Evolutionary conservation across 1,284 basidiomycete genomes (phyloP).

Genomic region (Malassezia nana): DNA sequence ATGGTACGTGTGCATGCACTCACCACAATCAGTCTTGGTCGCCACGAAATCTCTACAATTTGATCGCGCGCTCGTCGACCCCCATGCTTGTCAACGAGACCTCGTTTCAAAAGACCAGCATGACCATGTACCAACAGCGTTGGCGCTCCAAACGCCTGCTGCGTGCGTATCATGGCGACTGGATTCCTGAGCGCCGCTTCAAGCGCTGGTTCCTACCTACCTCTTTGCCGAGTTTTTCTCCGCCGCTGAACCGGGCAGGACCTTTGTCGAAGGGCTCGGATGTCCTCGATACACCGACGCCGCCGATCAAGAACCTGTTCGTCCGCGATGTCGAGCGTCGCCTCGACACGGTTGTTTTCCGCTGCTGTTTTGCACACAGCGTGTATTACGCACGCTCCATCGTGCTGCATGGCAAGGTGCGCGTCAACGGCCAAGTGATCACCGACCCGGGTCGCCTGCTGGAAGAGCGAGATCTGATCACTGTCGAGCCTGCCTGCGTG

Average conservation of each 20-base stretch:
- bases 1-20: conserved; percentile 26
- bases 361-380: conserved; percentile 78
- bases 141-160: conserved; percentile 82
- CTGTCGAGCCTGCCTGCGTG: conserved; percentile 72
- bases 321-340: conserved; percentile 65
- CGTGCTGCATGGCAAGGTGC: conserved; percentile 76
- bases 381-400: conserved; percentile 79
- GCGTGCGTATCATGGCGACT: conserved; percentile 91
- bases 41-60: conserved; percentile 65
- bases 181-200: conserved; percentile 82
- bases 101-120: conserved; percentile 57
- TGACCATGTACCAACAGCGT: conserved; percentile 80
- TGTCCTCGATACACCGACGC: conserved; percentile 23
- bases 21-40: conserved; percentile 55
- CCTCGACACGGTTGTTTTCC: conserved; percentile 82
- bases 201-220: conserved; percentile 88
- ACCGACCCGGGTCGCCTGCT: conserved; percentile 77
- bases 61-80: conserved; percentile 53
- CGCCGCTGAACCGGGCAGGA: conserved; percentile 50
- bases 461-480: conserved; percentile 85
- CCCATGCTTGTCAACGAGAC: conserved; percentile 49
- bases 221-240: conserved; percentile 67
- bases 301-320: conserved; percentile 37
- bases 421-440: conserved; percentile 75
- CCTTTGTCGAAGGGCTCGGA: conserved; percentile 47